Evolutionary conservation across 495 filamentous ascomycete genomes (phyloP).

Genomic region (Copromyces sp.): DNA sequence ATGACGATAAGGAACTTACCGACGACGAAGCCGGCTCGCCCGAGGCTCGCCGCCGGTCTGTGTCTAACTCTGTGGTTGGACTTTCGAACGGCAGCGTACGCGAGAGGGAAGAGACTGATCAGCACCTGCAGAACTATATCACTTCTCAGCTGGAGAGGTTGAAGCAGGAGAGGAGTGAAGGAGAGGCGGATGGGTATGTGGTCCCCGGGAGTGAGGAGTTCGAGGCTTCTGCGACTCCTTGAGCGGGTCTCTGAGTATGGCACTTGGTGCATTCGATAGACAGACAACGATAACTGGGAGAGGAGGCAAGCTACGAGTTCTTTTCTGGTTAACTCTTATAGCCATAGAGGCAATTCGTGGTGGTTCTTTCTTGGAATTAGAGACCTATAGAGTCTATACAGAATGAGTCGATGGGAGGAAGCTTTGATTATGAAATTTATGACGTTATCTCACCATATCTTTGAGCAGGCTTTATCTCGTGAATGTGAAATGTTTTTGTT

Average conservation of each 20-base stretch:
- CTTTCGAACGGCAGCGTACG: slow-evolving; percentile 2
- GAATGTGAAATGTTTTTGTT: neutral
- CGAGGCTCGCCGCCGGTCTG: slow-evolving; percentile 23
- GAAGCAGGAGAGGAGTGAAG: slow-evolving; percentile 21
- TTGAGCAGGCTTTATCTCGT: neutral
- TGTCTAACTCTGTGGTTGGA: slow-evolving; percentile 14
- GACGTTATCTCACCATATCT: neutral
- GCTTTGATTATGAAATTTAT: neutral
- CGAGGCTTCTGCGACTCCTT: slow-evolving; percentile 33
- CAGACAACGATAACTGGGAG: neutral
- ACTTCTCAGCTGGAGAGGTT: slow-evolving; percentile 58
- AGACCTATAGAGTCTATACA: neutral
- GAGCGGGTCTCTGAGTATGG: neutral
- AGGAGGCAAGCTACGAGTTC: neutral
- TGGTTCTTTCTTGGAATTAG: neutral
- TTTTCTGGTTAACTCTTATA: neutral
- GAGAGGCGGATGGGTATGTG: slow-evolving; percentile 17
- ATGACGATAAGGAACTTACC: slow-evolving; percentile 19
- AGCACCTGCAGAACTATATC: slow-evolving; percentile 61
- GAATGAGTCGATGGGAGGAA: neutral
- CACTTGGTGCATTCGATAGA: neutral
- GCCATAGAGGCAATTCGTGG: neutral
- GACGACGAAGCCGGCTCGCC: slow-evolving; percentile 18
- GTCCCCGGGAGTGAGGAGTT: slow-evolving; percentile 35
- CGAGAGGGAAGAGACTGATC: slow-evolving; percentile 45